Evolutionary conservation across 1,139 yeast species (phyloP).

Genomic region (Protomyces macrosporus): DNA sequence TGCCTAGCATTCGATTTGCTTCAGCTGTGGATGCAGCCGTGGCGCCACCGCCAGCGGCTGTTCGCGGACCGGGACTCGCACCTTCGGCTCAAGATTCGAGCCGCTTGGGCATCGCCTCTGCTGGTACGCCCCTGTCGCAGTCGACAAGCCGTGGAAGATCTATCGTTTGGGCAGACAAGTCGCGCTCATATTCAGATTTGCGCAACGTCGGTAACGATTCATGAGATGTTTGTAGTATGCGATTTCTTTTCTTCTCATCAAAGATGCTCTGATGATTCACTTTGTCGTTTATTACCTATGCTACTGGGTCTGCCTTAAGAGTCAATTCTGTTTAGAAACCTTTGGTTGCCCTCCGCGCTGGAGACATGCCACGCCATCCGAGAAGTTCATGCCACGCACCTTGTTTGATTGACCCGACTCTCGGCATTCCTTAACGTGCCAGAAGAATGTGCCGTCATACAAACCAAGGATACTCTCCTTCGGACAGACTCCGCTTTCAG

Average conservation of each 20-base stretch:
- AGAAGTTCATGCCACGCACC: constrained; percentile 7
- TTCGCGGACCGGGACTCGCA: background rate
- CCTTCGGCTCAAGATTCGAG: background rate
- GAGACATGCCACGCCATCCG: constrained; percentile 8
- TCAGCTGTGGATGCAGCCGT: constrained; percentile 1
- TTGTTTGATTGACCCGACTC: constrained; percentile 2
- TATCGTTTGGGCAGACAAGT: constrained; percentile 25
- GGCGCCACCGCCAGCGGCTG: background rate
- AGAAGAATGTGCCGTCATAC: constrained; percentile 19
- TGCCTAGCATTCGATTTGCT: constrained; percentile 7
- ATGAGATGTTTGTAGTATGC: background rate
- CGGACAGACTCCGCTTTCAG: constrained; percentile 1
- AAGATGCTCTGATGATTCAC: too few species aligned
- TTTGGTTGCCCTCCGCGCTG: background rate
- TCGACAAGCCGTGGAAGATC: constrained; percentile 6
- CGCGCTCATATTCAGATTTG: background rate
- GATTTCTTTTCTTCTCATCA: too few species aligned
- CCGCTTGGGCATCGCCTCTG: background rate
- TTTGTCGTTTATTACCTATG: too few species aligned
- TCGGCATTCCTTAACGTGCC: constrained; percentile 14
- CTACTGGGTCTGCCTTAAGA: too few species aligned
- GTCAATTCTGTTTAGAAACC: background rate
- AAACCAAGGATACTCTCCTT: constrained; percentile 13
- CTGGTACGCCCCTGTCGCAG: background rate
- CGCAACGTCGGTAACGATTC: background rate